Conservation (phyloP, 1,284 basidiomycete species). For the Ustilago crameri region DNA sequence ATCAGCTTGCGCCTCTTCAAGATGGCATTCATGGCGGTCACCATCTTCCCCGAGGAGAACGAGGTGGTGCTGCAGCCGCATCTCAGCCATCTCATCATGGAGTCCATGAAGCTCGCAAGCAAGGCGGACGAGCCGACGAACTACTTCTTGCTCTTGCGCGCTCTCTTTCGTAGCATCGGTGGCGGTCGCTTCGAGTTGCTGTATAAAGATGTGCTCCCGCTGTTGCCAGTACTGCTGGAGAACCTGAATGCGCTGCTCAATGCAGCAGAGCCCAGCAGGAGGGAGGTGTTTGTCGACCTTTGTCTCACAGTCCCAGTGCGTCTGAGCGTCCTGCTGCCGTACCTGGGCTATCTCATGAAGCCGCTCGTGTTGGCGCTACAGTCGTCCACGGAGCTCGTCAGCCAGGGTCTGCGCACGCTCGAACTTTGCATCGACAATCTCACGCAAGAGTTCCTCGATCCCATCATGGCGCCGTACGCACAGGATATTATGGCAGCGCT, state of each 20-base stretch:
- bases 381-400: conserved; percentile 83
- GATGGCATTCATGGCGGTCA: conserved; percentile 92
- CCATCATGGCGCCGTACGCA: conserved; percentile 82
- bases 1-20: conserved; percentile 92
- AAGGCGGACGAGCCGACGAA: conserved; percentile 90
- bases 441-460: conserved; percentile 97
- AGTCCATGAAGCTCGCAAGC: conserved; percentile 92
- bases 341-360: conserved; percentile 95
- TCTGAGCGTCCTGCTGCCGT: conserved; percentile 93
- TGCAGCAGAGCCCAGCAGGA: conserved; percentile 60
- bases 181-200: conserved; percentile 93
- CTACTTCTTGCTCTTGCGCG: conserved; percentile 93
- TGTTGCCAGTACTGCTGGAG: conserved; percentile 96
- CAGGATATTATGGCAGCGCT: conserved; percentile 91
- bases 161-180: conserved; percentile 96
- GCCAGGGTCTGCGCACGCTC: conserved; percentile 93
- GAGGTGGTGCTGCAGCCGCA: conserved; percentile 93
- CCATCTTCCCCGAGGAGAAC: conserved; percentile 80
- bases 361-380: conserved; percentile 91
- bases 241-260: conserved; percentile 77
- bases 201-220: conserved; percentile 95
- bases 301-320: conserved; percentile 96
- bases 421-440: conserved; percentile 99
- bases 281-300: conserved; percentile 83
- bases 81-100: conserved; percentile 93